These are phyloP conservation scores for Didymella segeticola DNA, from an alignment of 2,329 filamentous ascomycete genomes.

Conservation along the genomic window DNA sequence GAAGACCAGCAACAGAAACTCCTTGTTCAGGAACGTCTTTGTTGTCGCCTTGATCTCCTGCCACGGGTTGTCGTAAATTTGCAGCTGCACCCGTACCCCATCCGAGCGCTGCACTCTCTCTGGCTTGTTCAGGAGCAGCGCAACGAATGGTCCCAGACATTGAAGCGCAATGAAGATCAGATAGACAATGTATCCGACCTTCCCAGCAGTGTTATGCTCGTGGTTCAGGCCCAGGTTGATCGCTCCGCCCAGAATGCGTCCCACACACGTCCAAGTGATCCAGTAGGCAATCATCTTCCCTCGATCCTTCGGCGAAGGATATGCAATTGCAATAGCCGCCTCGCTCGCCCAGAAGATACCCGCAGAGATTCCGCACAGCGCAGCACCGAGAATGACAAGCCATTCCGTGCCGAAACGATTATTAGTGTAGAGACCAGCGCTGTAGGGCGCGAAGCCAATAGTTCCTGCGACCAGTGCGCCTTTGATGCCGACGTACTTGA, in stretches of 20 bases:
- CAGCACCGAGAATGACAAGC: conserved; percentile 21
- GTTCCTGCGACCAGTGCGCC: conserved; percentile 19
- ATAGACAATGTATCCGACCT: conserved; percentile 53
- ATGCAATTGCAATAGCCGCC: conserved; percentile 21
- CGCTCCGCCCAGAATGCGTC: conserved; percentile 59
- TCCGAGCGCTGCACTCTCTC: conserved; percentile 53
- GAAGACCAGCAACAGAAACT: conserved; percentile 57
- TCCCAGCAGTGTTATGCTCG: conserved; percentile 50
- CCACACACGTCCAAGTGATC: conserved; percentile 60
- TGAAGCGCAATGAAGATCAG: conserved; percentile 53
- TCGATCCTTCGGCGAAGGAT: conserved; percentile 13
- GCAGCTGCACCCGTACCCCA: conserved; percentile 43
- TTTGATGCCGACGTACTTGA: conserved; percentile 21
- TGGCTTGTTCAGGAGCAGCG: conserved; percentile 53
- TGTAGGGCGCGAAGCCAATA: conserved; percentile 23
- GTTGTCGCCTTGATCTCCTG: conserved; percentile 12
- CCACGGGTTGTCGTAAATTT: conserved; percentile 50
- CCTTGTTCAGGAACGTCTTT: conserved; percentile 47
- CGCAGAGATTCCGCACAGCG: conserved; percentile 21
- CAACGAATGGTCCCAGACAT: conserved; percentile 54
- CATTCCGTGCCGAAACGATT: conserved; percentile 24
- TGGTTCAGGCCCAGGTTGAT: conserved; percentile 59
- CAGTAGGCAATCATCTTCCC: conserved; percentile 50
- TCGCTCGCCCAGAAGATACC: conserved; percentile 25
- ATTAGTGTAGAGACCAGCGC: conserved; percentile 22